Conservation (phyloP, 306 rosid genomes). For the Lupinus albus region DNA sequence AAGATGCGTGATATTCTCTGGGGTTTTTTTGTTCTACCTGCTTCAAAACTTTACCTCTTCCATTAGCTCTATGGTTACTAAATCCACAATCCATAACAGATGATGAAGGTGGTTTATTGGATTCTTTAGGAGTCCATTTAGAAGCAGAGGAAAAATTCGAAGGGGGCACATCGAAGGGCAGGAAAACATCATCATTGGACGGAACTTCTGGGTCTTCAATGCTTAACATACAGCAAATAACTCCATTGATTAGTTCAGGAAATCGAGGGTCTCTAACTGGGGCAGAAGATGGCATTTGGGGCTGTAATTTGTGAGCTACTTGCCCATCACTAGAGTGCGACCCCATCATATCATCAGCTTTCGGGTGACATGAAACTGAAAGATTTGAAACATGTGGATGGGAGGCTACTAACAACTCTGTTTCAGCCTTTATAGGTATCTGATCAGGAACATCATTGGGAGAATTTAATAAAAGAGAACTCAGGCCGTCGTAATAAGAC, state of each 20-base stretch:
- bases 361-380: constrained; percentile 46
- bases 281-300: constrained; percentile 51
- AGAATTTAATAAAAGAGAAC: constrained; percentile 72
- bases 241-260: constrained; percentile 58
- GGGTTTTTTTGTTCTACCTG: constrained; percentile 52
- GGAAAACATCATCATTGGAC: constrained; percentile 73
- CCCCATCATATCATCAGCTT: constrained; percentile 47
- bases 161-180: constrained; percentile 53
- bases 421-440: constrained; percentile 39
- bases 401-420: constrained; percentile 45
- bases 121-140: constrained; percentile 41
- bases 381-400: constrained; percentile 43
- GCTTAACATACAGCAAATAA: constrained; percentile 60
- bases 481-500: constrained; percentile 80
- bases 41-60: constrained; percentile 46
- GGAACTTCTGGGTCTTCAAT: constrained; percentile 83
- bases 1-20: constrained; percentile 51
- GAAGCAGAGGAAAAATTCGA: constrained; percentile 39
- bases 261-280: constrained; percentile 48
- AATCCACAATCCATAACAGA: constrained; percentile 49
- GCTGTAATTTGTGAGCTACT: constrained; percentile 48
- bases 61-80: constrained; percentile 45
- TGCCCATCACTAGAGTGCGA: constrained; percentile 42
- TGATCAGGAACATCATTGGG: constrained; percentile 58
- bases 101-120: constrained; percentile 47